These are phyloP conservation scores for Cardiospermum halicacabum DNA, from an alignment of 345 rosid species.

Conservation along the genomic window DNA sequence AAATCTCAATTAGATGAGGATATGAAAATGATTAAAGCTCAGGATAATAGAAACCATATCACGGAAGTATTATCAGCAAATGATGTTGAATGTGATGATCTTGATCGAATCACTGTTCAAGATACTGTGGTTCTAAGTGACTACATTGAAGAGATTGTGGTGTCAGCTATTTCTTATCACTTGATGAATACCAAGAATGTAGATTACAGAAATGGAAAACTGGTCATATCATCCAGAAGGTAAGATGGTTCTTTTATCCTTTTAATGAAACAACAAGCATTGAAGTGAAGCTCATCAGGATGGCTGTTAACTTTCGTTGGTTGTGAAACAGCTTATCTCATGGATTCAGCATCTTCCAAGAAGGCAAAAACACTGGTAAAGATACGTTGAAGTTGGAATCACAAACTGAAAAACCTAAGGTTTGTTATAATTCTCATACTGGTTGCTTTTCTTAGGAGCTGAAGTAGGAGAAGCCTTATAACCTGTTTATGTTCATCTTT, in stretches of 20 bases:
- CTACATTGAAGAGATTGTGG: conserved; percentile 85
- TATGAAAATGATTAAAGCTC: conserved; percentile 90
- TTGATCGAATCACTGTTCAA: conserved; percentile 57
- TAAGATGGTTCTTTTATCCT: conserved; percentile 12
- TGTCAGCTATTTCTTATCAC: conserved; percentile 87
- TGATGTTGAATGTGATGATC: conserved; percentile 87
- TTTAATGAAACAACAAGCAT: not conserved
- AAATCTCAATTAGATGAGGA: conserved; percentile 87
- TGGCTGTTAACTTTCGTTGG: conserved; percentile 1
- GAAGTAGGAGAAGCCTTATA: not conserved
- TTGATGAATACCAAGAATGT: conserved; percentile 76
- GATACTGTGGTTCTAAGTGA: conserved; percentile 71
- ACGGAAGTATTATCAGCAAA: conserved; percentile 85
- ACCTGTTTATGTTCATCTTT: not conserved
- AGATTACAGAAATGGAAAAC: conserved; percentile 82
- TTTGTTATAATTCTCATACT: conserved; percentile 7
- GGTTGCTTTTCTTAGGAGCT: not conserved
- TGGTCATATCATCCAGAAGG: conserved; percentile 77
- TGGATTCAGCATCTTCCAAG: conserved; percentile 79
- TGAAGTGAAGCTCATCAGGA: not conserved
- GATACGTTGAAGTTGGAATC: conserved; percentile 50
- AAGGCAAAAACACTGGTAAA: conserved; percentile 45
- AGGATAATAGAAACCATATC: conserved; percentile 84
- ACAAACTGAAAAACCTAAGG: conserved; percentile 41
- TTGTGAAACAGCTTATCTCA: conserved; percentile 63